These are phyloP conservation scores for Fusarium annulatum DNA, from an alignment of 2,329 filamentous ascomycete species.

Conservation along the genomic window DNA sequence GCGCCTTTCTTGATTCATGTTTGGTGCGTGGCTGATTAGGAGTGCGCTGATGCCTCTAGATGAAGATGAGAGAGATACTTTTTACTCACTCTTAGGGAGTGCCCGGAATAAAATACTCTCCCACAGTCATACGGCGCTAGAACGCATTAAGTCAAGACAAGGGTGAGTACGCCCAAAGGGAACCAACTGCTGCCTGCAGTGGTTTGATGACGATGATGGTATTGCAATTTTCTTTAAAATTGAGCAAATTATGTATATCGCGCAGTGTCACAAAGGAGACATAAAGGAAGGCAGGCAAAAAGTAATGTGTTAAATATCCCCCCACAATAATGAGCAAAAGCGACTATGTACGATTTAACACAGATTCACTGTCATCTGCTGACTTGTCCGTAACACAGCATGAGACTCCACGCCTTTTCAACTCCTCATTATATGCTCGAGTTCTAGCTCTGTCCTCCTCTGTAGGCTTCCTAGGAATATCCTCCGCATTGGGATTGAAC, in stretches of 20 bases:
- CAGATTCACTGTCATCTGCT: neutral
- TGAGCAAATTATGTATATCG: neutral
- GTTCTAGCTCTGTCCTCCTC: neutral
- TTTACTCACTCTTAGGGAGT: neutral
- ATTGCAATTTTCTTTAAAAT: neutral
- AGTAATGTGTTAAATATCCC: accelerated
- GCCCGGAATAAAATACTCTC: neutral
- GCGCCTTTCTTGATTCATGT: neutral
- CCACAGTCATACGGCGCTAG: neutral
- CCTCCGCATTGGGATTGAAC: neutral
- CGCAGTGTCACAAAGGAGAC: neutral
- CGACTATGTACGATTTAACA: neutral
- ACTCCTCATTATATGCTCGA: neutral
- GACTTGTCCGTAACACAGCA: neutral
- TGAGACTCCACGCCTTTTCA: neutral
- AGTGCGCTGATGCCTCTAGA: neutral
- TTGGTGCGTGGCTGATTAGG: neutral
- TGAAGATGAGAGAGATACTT: neutral
- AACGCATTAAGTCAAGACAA: neutral
- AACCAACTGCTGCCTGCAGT: neutral
- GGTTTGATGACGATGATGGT: neutral
- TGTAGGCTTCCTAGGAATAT: neutral
- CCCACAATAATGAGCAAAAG: too few relatives aligned
- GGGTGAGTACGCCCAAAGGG: neutral
- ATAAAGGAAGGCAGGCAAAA: neutral